These are phyloP conservation scores for Trichosporon sp. DNA, from an alignment of 1,284 basidiomycete species.

Conservation along the genomic window DNA sequence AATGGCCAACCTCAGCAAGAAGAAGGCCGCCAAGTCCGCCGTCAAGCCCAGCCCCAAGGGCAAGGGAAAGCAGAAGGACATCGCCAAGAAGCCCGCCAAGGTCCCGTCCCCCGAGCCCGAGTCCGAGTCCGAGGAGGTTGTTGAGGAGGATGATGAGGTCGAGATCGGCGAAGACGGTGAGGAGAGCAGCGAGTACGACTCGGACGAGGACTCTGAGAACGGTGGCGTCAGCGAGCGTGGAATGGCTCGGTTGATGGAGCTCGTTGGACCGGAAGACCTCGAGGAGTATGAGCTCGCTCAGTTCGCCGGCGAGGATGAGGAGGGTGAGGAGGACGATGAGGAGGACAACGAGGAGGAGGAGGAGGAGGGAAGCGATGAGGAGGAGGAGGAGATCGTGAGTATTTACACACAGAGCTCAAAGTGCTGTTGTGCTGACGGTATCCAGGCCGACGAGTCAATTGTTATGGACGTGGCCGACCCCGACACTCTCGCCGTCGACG, in stretches of 20 bases:
- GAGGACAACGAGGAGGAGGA: constrained; percentile 71
- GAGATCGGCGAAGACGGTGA: constrained; percentile 37
- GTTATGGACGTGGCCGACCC: constrained; percentile 56
- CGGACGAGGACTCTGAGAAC: constrained; percentile 73
- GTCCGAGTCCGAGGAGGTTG: constrained; percentile 23
- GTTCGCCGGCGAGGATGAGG: constrained; percentile 36
- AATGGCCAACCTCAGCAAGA: constrained; percentile 48
- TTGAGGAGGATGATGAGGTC: constrained; percentile 32
- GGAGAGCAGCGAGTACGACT: constrained; percentile 41
- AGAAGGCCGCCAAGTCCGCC: constrained; percentile 38
- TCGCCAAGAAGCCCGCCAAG: constrained; percentile 27
- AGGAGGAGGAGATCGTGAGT: constrained; percentile 50
- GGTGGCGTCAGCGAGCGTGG: constrained; percentile 84
- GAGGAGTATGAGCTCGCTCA: constrained; percentile 46
- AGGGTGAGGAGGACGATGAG: constrained; percentile 63
- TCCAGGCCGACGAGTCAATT: constrained; percentile 44
- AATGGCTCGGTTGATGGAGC: constrained; percentile 67
- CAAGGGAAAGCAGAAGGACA: constrained; percentile 29
- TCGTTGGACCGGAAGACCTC: constrained; percentile 61
- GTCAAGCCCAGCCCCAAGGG: constrained; percentile 32
- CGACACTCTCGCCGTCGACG: constrained; percentile 68
- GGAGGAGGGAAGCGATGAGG: constrained; percentile 61
- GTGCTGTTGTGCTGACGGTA: constrained; percentile 5
- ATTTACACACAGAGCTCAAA: background rate
- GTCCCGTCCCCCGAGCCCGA: constrained; percentile 26